phyloP scores from a whole-genome alignment of 169 alveolate genomes.

The Babesia divergens region DNA sequence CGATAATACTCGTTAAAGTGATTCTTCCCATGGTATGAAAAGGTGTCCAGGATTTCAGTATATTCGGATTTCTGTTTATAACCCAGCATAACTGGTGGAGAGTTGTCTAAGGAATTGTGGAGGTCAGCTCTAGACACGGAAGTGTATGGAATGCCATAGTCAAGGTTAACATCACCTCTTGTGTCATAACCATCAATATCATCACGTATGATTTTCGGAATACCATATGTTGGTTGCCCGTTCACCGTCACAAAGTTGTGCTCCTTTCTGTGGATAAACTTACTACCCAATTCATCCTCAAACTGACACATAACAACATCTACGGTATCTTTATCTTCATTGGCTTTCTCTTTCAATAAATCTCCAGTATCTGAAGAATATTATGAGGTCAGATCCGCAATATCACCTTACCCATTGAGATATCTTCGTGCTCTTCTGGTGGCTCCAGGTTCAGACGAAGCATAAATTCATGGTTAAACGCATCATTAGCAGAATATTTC shows the following conservation, averaged over 20 bases:
- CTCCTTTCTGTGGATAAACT: not conserved
- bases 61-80: not conserved
- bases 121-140: not conserved
- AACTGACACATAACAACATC: not conserved
- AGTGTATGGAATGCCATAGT: constrained; percentile 22
- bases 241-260: not conserved
- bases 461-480: constrained; percentile 1
- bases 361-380: not conserved
- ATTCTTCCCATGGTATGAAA: not conserved
- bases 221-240: not conserved
- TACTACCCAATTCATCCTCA: constrained; percentile 1
- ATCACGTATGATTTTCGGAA: not conserved
- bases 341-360: not conserved
- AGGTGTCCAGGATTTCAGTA: not conserved
- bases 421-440: not conserved
- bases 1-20: constrained; percentile 36
- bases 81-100: not conserved
- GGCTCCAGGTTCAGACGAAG: constrained; percentile 12
- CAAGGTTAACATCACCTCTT: not conserved
- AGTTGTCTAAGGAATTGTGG: not conserved
- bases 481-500: not conserved
- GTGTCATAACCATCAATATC: not conserved
- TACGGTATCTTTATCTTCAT: not conserved
- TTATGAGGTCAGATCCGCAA: not conserved
- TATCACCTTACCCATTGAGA: not conserved